Base-by-base conservation (phyloP, 1,284 basidiomycete genomes). In the Trichosporon coremiiforme region DNA sequence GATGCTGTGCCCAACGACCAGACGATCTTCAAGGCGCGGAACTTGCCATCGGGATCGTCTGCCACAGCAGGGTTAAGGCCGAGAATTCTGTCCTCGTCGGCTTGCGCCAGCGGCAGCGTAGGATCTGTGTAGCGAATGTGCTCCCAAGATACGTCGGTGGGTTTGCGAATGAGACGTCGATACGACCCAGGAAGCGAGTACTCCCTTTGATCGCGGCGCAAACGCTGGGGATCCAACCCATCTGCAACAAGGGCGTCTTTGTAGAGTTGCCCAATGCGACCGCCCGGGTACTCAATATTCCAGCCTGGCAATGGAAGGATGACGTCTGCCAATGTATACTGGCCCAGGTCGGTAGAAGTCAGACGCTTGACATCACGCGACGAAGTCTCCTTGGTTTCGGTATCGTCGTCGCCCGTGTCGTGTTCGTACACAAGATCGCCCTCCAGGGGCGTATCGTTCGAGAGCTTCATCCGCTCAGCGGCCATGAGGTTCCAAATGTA, bases 401-500 rank as follows among this genome's bases (percentile, higher is more conserved):
- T 60, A 62, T 60, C 62, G 68, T 85, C 83, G 66, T 86, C 86
- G 35, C 86, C 86, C 29, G 78, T 86, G 50, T 77, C 79, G 38
- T 86, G 85, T 7, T 83, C 85, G 25, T 81, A 91, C 7, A 97
- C 91, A 13, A 98, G 86, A 80, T 99, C 97, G 0, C 97, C 97
- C 9, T 88, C 88, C 33, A 95, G 87, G 0, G 93, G 89, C 71
- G 88, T 87, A 13, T 90, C 89, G 17, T 88, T 86, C 0, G 95
- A 95, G 79, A 91, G 90, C 73, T 89, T 89, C 76, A 98, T 90
- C 15, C 97, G 90, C 82, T 96, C 94, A 13, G 95, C 97, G 25
- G 95, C 93, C 68, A 98, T 90, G 60, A 93, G 88, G 83, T 99
- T 99, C 97, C 96, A 99, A 35, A 99, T 90, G 78, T 98, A 99